Base-by-base conservation (phyloP, 495 filamentous ascomycete genomes). In the Hypoxylon lienhwacheense region DNA sequence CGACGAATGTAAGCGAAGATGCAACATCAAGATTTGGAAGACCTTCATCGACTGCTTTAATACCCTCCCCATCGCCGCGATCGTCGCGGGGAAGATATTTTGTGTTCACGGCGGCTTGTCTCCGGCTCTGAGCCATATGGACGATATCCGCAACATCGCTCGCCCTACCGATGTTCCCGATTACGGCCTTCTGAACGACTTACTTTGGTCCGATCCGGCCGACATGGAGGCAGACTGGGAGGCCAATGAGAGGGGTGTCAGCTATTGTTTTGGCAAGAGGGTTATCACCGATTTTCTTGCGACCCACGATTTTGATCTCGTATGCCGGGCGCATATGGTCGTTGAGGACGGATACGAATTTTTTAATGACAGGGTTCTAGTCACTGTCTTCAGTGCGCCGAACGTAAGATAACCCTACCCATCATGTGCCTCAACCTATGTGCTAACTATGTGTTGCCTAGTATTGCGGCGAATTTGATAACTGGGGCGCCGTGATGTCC, bases 321-420 rank as follows among this genome's bases (percentile, higher is more conserved):
- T 99, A 24, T 97, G 95, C 68, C 82, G 93, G 40, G 93, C 93
- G 41, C 93, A 99, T 76, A 99, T 99, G 93, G 93, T 99, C 40
- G 93, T 99, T 12, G 93, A 99, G 67, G 93, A 99, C 73, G 93
- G 93, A 10, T 99, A 99, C 73, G 93, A 99, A 63, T 99, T 99
- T 70, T 99, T 97, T 66, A 93, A 88, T 41, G 93, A 99, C 62
- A 83, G 93, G 32, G 87, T 97, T 47, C 72, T 99, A 20, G 93
- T 99, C 41, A 99, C 93, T 0, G 93, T 99, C 7, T 99, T 98
- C 65, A 96, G 91, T 45, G 93, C 93, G 19, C 93, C 93, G 16
- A 99, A 98, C 63, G 91, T 96, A 78, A 82, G 89, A 26, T 3
- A 5, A 10, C 6, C 21, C 19, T 12, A 15, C 14, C 12, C 6